Conservation (phyloP, 345 rosid genomes). For the Aurinia saxatilis region DNA sequence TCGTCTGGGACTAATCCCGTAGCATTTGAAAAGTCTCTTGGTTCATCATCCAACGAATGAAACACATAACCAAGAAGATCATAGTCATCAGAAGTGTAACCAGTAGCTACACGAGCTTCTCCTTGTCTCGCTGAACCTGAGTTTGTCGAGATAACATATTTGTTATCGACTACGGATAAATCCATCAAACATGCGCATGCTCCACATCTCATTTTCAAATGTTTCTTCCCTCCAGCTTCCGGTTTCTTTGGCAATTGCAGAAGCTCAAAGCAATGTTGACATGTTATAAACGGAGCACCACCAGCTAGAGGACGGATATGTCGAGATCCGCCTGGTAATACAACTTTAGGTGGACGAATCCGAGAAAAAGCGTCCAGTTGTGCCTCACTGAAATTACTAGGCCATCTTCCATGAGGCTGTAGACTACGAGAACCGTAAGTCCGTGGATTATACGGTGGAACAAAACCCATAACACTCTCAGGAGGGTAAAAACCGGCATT, state of each 20-base stretch:
- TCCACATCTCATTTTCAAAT: slow-evolving; percentile 62
- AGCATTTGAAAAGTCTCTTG: slow-evolving; percentile 31
- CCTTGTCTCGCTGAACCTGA: slow-evolving; percentile 28
- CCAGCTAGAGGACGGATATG: slow-evolving; percentile 57
- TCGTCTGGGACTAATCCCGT: slow-evolving; percentile 38
- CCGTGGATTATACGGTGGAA: slow-evolving; percentile 40
- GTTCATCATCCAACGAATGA: slow-evolving; percentile 61
- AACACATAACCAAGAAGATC: slow-evolving; percentile 78
- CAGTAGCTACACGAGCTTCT: slow-evolving; percentile 34
- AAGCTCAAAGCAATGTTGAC: slow-evolving; percentile 74
- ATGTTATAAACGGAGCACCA: slow-evolving; percentile 78
- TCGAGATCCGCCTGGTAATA: slow-evolving; percentile 40
- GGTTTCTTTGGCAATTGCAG: slow-evolving; percentile 58
- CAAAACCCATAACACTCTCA: slow-evolving; percentile 44
- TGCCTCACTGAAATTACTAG: slow-evolving; percentile 47
- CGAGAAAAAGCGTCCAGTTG: slow-evolving; percentile 43
- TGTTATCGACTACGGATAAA: slow-evolving; percentile 40
- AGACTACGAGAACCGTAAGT: slow-evolving; percentile 33
- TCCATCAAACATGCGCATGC: slow-evolving; percentile 60
- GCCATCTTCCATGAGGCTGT: slow-evolving; percentile 52
- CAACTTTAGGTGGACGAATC: slow-evolving; percentile 48
- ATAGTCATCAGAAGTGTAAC: slow-evolving; percentile 85
- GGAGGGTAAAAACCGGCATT: slow-evolving; percentile 43
- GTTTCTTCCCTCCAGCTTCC: slow-evolving; percentile 34
- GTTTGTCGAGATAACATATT: slow-evolving; percentile 39